A percentile compares a stretch with the other conserved stretches of the same genome.
These are phyloP conservation scores for Coniochaeta sp. DNA, from an alignment of 2,329 filamentous ascomycete species.

Conservation along the genomic window DNA sequence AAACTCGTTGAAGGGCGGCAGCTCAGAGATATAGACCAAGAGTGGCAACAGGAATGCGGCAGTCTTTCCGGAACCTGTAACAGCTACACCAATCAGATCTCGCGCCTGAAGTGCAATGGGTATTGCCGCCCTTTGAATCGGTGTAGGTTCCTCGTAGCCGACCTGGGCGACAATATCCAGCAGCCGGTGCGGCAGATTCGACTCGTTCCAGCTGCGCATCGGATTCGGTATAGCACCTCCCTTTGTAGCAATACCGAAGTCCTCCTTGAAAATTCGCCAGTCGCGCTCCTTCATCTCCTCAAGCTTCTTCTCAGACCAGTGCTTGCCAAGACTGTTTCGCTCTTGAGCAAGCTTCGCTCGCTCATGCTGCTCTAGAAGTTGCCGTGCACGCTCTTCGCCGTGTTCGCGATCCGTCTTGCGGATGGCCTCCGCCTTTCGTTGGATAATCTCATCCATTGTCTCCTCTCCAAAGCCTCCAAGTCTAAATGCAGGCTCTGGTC, in stretches of 20 bases:
- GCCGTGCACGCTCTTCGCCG: constrained; percentile 66
- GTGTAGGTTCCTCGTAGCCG: constrained; percentile 84
- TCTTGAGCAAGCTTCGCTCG: constrained; percentile 65
- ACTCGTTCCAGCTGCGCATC: constrained; percentile 92
- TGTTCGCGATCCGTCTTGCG: constrained; percentile 68
- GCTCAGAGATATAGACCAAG: constrained; percentile 86
- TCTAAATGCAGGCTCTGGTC: constrained; percentile 55
- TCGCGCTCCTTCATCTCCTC: constrained; percentile 95
- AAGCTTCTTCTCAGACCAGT: constrained; percentile 91
- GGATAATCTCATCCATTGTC: constrained; percentile 44
- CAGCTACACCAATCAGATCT: constrained; percentile 96
- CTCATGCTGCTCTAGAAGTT: constrained; percentile 79
- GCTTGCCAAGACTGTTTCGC: constrained; percentile 74
- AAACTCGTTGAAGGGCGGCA: constrained; percentile 74
- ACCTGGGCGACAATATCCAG: constrained; percentile 76
- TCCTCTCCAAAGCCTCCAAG: constrained; percentile 46
- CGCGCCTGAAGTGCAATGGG: constrained; percentile 88
- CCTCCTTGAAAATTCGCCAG: constrained; percentile 99
- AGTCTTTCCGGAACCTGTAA: constrained; percentile 97
- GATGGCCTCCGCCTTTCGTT: constrained; percentile 59
- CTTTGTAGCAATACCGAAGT: constrained; percentile 94
- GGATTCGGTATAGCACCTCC: constrained; percentile 88
- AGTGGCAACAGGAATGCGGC: constrained; percentile 89
- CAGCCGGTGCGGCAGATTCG: constrained; percentile 66
- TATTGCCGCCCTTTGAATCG: constrained; percentile 90